These are phyloP conservation scores for Akanthomyces muscarius DNA, from an alignment of 2,329 filamentous ascomycete genomes.

Conservation along the genomic window DNA sequence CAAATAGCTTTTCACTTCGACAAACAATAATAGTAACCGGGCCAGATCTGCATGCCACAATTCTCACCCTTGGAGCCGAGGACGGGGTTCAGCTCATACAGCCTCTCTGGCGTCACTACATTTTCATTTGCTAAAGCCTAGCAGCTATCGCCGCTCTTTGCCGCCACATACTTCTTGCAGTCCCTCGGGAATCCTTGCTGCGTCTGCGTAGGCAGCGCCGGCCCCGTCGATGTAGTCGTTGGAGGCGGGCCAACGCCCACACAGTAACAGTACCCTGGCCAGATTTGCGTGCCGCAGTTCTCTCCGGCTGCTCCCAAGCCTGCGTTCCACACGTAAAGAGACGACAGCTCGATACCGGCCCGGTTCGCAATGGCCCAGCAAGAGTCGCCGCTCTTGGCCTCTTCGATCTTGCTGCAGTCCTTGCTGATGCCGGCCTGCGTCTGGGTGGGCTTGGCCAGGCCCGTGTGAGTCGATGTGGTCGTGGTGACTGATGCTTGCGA, in stretches of 20 bases:
- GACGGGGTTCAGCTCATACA: not conserved
- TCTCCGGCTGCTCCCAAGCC: constrained; percentile 21
- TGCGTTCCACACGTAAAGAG: constrained; percentile 8
- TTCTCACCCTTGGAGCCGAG: not conserved
- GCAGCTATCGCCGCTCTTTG: constrained; percentile 1
- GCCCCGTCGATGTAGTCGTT: not conserved
- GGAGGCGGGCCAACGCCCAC: constrained; percentile 12
- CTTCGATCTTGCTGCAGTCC: constrained; percentile 19
- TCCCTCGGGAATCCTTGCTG: not conserved
- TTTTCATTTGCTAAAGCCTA: not conserved
- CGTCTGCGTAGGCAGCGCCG: not conserved
- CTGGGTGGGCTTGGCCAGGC: constrained; percentile 16
- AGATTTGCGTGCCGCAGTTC: constrained; percentile 25
- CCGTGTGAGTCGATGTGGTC: not conserved
- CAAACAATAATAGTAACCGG: not conserved
- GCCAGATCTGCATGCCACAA: not conserved
- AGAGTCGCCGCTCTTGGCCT: not conserved
- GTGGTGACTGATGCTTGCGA: not conserved
- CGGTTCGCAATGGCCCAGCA: constrained; percentile 1
- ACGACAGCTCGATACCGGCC: not conserved
- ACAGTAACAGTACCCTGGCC: constrained; percentile 26
- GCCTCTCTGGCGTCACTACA: not conserved
- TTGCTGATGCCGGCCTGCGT: constrained; percentile 5
- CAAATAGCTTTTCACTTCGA: too few species aligned
- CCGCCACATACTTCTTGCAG: not conserved